Evolutionary conservation across 345 rosid species (phyloP), one percentile per base, ranked within the genome.

Genomic region (Hibiscus trionum): DNA sequence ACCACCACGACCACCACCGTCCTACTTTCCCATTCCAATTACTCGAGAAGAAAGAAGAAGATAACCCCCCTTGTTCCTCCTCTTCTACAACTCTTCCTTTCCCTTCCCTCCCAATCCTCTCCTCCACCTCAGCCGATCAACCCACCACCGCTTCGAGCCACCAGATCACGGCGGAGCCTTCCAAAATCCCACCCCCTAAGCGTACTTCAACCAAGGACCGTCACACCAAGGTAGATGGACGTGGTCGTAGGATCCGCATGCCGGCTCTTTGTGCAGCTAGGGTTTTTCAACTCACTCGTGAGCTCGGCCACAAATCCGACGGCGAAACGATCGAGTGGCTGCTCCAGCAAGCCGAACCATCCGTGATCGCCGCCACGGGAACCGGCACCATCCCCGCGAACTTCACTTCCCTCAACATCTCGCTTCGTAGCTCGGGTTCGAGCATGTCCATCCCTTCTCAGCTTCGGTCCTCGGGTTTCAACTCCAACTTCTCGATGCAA

Each of bases 311-410:
- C 82, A 93, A 93, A 73, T 93, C 98, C 12, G 98, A 93, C 46
- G 98, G 98, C 1, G 98, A 93, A 65, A 93, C 98, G 49, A 91
- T 91, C 55, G 98, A 93, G 84, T 93, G 98, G 98, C 84, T 93
- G 27, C 98, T 93, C 69, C 98, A 93, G 80, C 98, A 93, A 79
- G 98, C 98, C 0, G 98, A 93, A 76, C 97, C 98, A 0, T 82
- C 98, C 0, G 98, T 93, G 67, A 90, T 93, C 74, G 98, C 98
- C 57, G 98, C 98, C 79, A 91, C 98, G 0, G 98, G 98, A 2
- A 91, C 98, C 0, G 97, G 98, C 46, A 93, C 98, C 2, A 93
- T 93, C 82, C 98, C 98, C 0, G 98, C 98, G 4, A 93, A 93
- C 75, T 93, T 93, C 88, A 88, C 96, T 4, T 91, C 97, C 15